Evolutionary conservation across 2,329 filamentous ascomycete genomes (phyloP).

Genomic region (Periconia macrospinosa): DNA sequence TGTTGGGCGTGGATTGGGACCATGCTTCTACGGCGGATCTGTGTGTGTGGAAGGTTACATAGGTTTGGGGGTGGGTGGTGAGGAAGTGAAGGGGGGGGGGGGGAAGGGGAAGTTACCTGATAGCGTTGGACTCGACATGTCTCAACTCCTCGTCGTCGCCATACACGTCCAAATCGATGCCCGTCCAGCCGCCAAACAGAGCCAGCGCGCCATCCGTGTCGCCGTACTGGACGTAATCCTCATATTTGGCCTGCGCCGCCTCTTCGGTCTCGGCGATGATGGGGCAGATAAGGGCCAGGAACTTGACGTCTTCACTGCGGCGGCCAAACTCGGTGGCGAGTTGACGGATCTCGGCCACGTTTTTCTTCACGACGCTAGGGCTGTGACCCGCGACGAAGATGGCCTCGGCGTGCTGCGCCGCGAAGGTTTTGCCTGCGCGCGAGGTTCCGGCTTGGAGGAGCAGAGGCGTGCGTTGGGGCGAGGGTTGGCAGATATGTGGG

Average conservation of each 20-base stretch:
- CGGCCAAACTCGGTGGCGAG: constrained; percentile 59
- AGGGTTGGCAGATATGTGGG: constrained; percentile 66
- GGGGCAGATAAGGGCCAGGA: constrained; percentile 66
- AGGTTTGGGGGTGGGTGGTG: not conserved
- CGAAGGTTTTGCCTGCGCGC: constrained; percentile 64
- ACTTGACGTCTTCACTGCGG: constrained; percentile 63
- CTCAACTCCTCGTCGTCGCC: constrained; percentile 63
- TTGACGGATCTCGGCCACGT: constrained; percentile 62
- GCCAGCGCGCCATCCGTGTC: constrained; percentile 66
- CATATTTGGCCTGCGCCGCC: constrained; percentile 64
- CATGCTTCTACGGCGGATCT: not conserved
- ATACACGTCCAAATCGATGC: constrained; percentile 62
- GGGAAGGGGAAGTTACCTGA: constrained; percentile 4
- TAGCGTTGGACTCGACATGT: constrained; percentile 59
- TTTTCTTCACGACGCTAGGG: constrained; percentile 57
- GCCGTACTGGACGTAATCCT: constrained; percentile 61
- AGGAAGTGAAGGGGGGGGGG: too few relatives aligned
- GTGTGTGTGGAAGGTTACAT: not conserved
- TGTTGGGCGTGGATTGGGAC: not conserved
- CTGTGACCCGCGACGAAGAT: constrained; percentile 63
- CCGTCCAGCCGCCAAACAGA: constrained; percentile 73
- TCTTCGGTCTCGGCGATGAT: constrained; percentile 66
- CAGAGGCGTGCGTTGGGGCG: constrained; percentile 67
- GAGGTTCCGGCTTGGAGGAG: constrained; percentile 70
- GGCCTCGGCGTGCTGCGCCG: constrained; percentile 68